Base-by-base conservation (phyloP, 805 yeast species). In the Clavispora santaluciae region DNA sequence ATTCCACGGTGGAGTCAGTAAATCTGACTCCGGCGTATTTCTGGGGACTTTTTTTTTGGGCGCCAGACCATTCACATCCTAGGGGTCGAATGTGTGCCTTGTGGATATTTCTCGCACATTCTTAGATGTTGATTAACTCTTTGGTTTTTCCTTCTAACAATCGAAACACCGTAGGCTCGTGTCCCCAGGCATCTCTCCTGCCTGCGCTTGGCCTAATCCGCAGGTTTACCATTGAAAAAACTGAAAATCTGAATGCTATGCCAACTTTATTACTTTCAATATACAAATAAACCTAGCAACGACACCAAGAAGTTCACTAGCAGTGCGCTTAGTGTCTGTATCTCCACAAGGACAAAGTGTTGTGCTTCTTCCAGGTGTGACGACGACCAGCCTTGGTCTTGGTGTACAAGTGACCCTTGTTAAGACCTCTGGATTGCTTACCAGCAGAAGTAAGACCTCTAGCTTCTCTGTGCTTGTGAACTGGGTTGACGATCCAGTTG, bases 401-500 rank as follows among this genome's bases (percentile, higher is more conserved):
- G 96, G 84, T 81, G 96, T 66, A 93, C 74, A 79, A 78, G 91
- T 93, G 99, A 75, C 99, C 99, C 87, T 91, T 93, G 95, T 90
- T 89, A 83, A 93, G 88, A 87, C 99, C 99, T 83, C 99, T 86
- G 76, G 95, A 88, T 76, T 89, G 85, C 95, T 90, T 93, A 72
- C 99, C 99, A 62, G 90, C 81, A 63, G 96, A 68, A 67, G 99
- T 93, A 66, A 93, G 87, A 76, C 98, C 98, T 84, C 99, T 91
- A 66, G 95, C 77, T 79, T 93, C 99, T 78, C 99, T 89, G 86
- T 88, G 97, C 85, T 93, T 93, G 95, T 93, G 99, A 57, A 93
- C 99, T 66, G 99, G 96, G 86, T 87, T 86, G 70, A 77, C 89
- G 76, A 93, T 93, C 99, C 99, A 93, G 98, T 93, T 93, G 95